Evolutionary conservation across 192 early-diverging fungal species (phyloP), one percentile per base, ranked within the genome.

Genomic region (Mortierella antarctica): DNA sequence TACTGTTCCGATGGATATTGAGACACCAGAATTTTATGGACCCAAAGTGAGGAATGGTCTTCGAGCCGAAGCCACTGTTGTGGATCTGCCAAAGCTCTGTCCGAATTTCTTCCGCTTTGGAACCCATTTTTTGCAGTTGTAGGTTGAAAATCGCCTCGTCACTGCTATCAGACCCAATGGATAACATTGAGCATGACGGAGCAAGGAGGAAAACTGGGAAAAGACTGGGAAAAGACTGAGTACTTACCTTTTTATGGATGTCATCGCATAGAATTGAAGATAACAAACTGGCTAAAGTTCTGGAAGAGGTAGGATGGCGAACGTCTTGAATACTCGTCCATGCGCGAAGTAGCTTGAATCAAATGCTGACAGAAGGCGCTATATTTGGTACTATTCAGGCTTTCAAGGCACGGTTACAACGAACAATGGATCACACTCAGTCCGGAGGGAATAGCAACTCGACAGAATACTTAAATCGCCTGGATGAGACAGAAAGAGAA

Each of bases 401-500:
- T 8, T 88, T 86, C 56, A 85, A 83, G 18, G 59, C 58, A 5
- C 61, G 86, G 50, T 58, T 88, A 11, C 65, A 67, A 40, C 65
- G 73, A 23, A 88, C 85, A 13, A 83, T 88, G 83, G 82, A 88
- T 52, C 81, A 83, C 52, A 82, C 86, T 17, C 84, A 86, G 42
- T 84, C 83, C 55, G 81, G 81, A 10, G 64, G 71, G 57, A 71
- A 55, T 14, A 73, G 65, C 1, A 73, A 72, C 17, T 66, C 74
- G 23, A 70, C 85, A 2, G 84, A 88, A 44, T 86, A 84, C 50
- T 44, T 83, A 17, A 73, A 83, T 18, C 75, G 62, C 13, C 60
- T 88, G 40, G 86, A 88, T 53, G 86, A 88, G n/a, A 88, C 86
- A 5, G 86, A 88, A 52, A 72, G 80, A 70, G 82, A 85, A 65